These are phyloP conservation scores for Scalesia atractyloides DNA, from an alignment of 129 eudicot genomes.

Conservation along the genomic window DNA sequence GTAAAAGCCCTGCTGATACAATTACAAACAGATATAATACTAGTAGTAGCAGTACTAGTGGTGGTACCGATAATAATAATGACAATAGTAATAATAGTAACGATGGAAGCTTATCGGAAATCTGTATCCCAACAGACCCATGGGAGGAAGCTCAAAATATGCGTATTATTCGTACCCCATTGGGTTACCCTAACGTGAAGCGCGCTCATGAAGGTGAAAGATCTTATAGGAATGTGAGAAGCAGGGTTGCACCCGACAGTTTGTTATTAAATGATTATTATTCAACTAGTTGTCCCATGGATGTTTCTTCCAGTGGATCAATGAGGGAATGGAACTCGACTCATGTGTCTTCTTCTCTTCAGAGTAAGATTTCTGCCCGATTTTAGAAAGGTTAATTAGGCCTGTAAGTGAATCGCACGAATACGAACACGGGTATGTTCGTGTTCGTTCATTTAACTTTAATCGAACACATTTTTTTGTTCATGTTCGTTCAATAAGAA, in stretches of 20 bases:
- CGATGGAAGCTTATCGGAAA: conserved; percentile 45
- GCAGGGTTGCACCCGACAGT: conserved; percentile 47
- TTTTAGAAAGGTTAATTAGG: background rate
- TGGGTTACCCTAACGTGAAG: conserved; percentile 36
- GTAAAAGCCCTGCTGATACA: conserved; percentile 42
- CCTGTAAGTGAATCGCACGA: no score
- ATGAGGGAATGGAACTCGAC: conserved; percentile 45
- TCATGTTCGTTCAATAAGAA: no score
- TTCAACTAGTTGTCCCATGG: conserved; percentile 34
- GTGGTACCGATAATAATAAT: background rate
- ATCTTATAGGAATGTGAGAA: conserved; percentile 56
- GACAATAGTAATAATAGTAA: background rate
- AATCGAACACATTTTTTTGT: no score
- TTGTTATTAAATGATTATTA: conserved; percentile 29
- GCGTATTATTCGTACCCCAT: conserved; percentile 39
- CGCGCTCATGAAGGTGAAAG: conserved; percentile 48
- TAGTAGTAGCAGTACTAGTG: background rate
- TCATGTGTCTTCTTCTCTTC: conserved; percentile 34
- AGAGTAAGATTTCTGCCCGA: conserved; percentile 25
- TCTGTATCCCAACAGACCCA: conserved; percentile 32
- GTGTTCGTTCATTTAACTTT: no score
- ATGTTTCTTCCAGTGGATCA: conserved; percentile 41
- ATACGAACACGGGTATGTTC: no score
- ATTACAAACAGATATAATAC: background rate
- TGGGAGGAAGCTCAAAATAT: conserved; percentile 49